Base-by-base conservation (phyloP, 2,329 filamentous ascomycete genomes). In the Sphaerulina populicola region DNA sequence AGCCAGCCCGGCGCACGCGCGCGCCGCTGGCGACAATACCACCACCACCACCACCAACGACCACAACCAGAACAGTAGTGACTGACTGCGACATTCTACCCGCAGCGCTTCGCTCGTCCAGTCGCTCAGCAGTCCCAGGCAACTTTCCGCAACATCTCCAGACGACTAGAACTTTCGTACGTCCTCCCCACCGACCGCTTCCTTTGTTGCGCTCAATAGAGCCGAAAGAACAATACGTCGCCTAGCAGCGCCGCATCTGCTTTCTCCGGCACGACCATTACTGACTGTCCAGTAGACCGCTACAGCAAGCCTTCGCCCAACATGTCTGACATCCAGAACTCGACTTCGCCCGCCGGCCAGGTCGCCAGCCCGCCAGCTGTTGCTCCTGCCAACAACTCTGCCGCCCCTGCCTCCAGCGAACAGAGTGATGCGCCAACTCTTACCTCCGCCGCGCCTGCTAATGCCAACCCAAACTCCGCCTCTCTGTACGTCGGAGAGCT, bases 401-500 rank as follows among this genome's bases (percentile, higher is more conserved):
- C 80, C 69, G 81, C 86, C 65, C 69, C 74, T 62, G 75, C 77
- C 61, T 77, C 82, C 63, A 72, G 82, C 63, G 72, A 75, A 62
- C 80, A 82, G 69, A 77, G 77, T 59, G 81, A 85, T 65, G 81
- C 76, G 62, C 78, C 83, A 60, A 86, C 86, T 55, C 84, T 85
- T 62, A 81, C 75, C 73, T 85, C 88, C 59, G 76, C 80, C 57
- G 74, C 76, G 55, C 83, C 88, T 62, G 80, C 81, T 64, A 62
- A 57, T 49, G 65, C 79, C 70, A 86, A 90, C 68, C 87, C 88
- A 71, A 91, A 94, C 72, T 97, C 93, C 47, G 93, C 93, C 60
- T 98, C 93, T 54, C 88, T 98, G 71, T 98, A 98, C 72, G 93
- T 98, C 63, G 93, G 93, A 72, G 93, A 98, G 79, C 88, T 98